Percentiles rank a stretch among this genome's conserved stretches.
phyloP scores from a whole-genome alignment of 768 basidiomycete species.

The Tricholoma flavovirens region DNA sequence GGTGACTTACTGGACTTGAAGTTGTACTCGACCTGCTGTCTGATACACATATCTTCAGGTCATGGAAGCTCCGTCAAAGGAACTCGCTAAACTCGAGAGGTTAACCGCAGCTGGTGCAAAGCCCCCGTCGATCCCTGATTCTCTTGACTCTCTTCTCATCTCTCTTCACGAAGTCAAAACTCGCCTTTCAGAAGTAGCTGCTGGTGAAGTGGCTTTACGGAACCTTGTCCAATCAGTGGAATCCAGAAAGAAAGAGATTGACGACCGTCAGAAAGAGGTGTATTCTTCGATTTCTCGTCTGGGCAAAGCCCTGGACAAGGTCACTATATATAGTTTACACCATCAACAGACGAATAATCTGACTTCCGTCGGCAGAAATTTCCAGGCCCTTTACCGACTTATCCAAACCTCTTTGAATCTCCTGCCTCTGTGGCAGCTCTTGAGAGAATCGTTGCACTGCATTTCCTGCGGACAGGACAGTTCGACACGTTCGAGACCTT shows the following conservation, averaged over 20 bases:
- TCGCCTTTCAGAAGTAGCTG: conserved; percentile 41
- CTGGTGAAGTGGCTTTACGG: conserved; percentile 43
- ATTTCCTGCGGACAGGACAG: conserved; percentile 77
- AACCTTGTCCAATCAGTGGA: conserved; percentile 57
- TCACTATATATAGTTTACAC: conserved; percentile 26
- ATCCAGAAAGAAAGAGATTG: conserved; percentile 73
- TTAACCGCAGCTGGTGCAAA: conserved; percentile 52
- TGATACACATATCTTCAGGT: no score
- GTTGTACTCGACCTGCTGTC: no score
- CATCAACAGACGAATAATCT: conserved; percentile 1
- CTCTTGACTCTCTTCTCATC: conserved; percentile 59
- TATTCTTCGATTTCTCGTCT: conserved; percentile 71
- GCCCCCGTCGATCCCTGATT: conserved; percentile 46
- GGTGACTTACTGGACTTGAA: no score
- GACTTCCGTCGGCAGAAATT: conserved; percentile 43
- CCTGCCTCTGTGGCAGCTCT: conserved; percentile 52
- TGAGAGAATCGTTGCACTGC: conserved; percentile 65
- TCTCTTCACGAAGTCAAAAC: conserved; percentile 53
- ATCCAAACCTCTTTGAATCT: conserved; percentile 62
- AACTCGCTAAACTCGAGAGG: conserved; percentile 72
- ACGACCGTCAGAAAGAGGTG: conserved; percentile 85
- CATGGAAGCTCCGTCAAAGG: conserved; percentile 77
- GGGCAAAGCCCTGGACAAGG: conserved; percentile 91
- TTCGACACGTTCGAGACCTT: conserved; percentile 75
- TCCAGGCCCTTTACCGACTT: conserved; percentile 55